phyloP scores from a whole-genome alignment of 371 early-diverging fungal species.

The Pancytospora philotis region DNA sequence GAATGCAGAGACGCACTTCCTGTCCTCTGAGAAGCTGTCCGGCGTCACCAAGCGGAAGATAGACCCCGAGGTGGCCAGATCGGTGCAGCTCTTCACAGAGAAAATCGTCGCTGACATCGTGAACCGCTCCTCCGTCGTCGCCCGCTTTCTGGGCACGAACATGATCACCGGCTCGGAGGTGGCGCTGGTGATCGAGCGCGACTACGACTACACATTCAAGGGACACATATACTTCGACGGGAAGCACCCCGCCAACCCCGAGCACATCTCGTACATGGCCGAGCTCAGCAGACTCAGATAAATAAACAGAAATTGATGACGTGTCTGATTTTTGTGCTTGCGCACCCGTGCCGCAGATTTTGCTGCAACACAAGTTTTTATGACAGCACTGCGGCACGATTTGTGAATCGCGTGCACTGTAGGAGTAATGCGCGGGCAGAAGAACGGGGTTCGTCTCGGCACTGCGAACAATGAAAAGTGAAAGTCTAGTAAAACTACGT shows the following conservation, averaged over 20 bases:
- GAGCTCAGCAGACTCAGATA: constrained; percentile 46
- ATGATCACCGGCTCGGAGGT: constrained; percentile 50
- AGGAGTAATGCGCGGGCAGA: too few species aligned
- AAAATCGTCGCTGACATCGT: constrained; percentile 58
- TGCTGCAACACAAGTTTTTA: too few species aligned
- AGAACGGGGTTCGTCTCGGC: too few species aligned
- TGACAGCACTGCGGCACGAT: too few species aligned
- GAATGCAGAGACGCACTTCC: constrained; percentile 35
- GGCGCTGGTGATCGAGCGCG: constrained; percentile 57
- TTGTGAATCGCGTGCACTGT: too few species aligned
- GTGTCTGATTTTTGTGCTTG: too few species aligned
- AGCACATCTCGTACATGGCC: constrained; percentile 44
- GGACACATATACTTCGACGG: constrained; percentile 10
- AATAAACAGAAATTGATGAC: neutral
- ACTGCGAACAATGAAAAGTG: too few species aligned
- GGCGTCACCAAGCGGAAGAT: constrained; percentile 40
- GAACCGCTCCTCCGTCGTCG: constrained; percentile 48
- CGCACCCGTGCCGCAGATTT: too few species aligned
- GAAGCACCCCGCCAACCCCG: constrained; percentile 17
- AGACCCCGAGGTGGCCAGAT: constrained; percentile 49
- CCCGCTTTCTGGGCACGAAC: constrained; percentile 51
- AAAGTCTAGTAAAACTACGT: too few species aligned
- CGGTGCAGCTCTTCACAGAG: constrained; percentile 54
- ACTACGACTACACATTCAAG: constrained; percentile 59
- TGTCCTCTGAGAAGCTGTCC: constrained; percentile 36